Base-by-base conservation (phyloP, 176 grass and related monocot species). In the Ampelocalamus luodianensis region DNA sequence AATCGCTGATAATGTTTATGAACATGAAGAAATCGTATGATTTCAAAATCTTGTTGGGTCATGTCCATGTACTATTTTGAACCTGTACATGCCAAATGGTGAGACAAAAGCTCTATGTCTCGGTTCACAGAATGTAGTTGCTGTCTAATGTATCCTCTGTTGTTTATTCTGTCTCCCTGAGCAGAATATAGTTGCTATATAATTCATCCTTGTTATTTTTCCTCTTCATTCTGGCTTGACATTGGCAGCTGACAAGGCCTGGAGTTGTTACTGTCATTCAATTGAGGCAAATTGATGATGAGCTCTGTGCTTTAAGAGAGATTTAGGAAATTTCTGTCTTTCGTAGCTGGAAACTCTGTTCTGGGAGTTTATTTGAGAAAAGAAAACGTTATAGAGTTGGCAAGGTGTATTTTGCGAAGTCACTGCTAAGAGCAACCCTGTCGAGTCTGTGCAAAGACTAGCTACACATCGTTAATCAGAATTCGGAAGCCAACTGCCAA, bases 1-100 rank as follows among this genome's bases (percentile, higher is more conserved):
- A 70, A 81, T 81, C 63, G 23, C 63, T 68, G 49, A 42, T 72
- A 48, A 69, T 62, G 60, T 79, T 90, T 24, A 63, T 75, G 32
- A 46, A 80, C 17, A 27, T 10, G 10, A 56, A 49, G 56, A 65
- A 79, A 38, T 40, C 62, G 16, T 36, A 60, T 61, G 38, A 74
- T 89, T 46, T 79, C 37, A 55, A 55, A 70, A 87, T 85, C 34
- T 65, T 68, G 14, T 39, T 42, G 3, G 20, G 17, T 71, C 12
- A 53, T 3, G 5, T 14, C 18, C 56, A 14, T 40, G 12, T 60
- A 22, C 20, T 6, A 39, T 24, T 59, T 59, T 29, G 24, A 46
- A 59, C 46, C 8, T 78, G 63, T 85, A 36, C 14, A 78, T 77
- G 23, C 37, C 45, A 44, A 6, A 24, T 70, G n/a, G 17, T 22